A percentile compares a stretch with the other conserved stretches of the same genome.
Conservation (phyloP, 169 alveolate genomes). For the Cystoisospora suis region DNA sequence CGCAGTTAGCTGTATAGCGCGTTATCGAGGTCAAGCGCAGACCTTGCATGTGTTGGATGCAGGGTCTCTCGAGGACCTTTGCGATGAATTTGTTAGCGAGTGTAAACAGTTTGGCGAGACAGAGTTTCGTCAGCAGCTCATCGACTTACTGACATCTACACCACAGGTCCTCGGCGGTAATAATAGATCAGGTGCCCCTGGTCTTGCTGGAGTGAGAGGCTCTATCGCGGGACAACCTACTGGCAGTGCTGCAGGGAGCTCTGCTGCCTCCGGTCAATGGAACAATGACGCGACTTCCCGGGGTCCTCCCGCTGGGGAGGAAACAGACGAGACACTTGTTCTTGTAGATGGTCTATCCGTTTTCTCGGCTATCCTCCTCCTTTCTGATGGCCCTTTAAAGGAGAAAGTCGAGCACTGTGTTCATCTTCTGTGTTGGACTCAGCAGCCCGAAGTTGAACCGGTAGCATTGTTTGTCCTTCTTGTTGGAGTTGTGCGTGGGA, state of each 20-base stretch:
- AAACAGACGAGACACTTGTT: not conserved
- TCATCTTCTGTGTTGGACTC: not conserved
- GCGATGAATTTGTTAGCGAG: slow-evolving; percentile 21
- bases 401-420: slow-evolving; percentile 22
- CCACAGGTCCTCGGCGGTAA: not conserved
- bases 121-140: not conserved
- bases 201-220: not conserved
- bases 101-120: slow-evolving; percentile 8
- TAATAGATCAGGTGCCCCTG: not conserved
- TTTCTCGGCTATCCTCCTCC: not conserved
- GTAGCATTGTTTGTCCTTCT: not conserved
- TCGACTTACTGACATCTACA: not conserved
- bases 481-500: slow-evolving; percentile 6
- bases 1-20: not conserved
- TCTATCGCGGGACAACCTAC: not conserved
- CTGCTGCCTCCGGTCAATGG: not conserved
- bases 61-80: slow-evolving; percentile 9
- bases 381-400: not conserved
- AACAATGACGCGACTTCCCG: not conserved
- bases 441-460: slow-evolving; percentile 6
- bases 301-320: not conserved
- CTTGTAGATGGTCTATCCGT: not conserved
- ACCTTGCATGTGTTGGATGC: not conserved
- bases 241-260: not conserved
- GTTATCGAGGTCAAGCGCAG: not conserved